Evolutionary conservation across 2,329 filamentous ascomycete species (phyloP), one percentile per base, ranked within the genome.

Genomic region (Aspergillus tubingensis): DNA sequence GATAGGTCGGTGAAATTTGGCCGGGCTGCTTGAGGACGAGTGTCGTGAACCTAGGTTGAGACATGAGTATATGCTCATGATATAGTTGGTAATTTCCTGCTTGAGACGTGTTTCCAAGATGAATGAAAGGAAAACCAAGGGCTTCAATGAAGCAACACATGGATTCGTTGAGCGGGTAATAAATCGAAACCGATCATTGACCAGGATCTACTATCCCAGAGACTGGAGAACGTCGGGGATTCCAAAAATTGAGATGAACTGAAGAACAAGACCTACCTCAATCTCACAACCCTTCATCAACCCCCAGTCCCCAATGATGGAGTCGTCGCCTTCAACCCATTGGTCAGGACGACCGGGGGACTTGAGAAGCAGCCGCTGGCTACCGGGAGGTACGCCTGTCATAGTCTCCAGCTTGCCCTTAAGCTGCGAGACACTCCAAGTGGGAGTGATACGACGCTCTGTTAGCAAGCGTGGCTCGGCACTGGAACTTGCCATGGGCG

Each of bases 401-500:
- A 98, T 88, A 63, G 92, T 90, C 78, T 98, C 94, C 54, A 99
- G 87, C 77, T 95, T 96, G 56, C 83, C 79, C 80, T 94, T 96
- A 70, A 98, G 84, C 70, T 91, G 88, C 58, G 85, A 83, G 72
- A 99, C 89, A 63, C 89, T 89, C 95, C 95, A 99, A 67, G 93
- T 89, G 13, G 94, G 94, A 25, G 91, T 94, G 75, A 98, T 88
- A 67, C 95, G 91, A 63, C 94, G 90, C 80, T 99, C 95, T 54
- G 92, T 93, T 52, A 88, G 86, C 51, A 81, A 75, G 17, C 72
- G 68, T 2, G 77, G 74, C 43, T 72, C 66, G 57, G 63, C 36
- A 32, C 56, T 58, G 17, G 54, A 44, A 38, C 50, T 47, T 23
- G 61, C 43, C 15, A 43, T 57, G 6, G 75, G 68, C 36, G 74